Percentiles rank a stretch among this genome's conserved stretches.
phyloP scores from a whole-genome alignment of 192 early-diverging fungal genomes.

The Podila minutissima region DNA sequence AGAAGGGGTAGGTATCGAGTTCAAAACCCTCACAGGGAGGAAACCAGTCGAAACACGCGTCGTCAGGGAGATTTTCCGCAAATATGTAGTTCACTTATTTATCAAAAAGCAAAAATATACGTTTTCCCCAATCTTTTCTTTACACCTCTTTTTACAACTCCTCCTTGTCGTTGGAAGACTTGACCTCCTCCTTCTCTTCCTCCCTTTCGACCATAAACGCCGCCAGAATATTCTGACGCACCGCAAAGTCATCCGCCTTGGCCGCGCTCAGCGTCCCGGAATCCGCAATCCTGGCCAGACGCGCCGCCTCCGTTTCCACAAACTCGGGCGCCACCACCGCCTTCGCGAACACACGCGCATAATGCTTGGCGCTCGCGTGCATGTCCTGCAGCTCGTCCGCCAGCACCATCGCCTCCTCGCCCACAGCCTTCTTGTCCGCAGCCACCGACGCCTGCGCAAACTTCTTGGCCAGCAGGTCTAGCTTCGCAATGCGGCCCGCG shows the following conservation, averaged over 20 bases:
- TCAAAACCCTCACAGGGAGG: background rate
- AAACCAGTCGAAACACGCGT: background rate
- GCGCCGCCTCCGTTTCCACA: constrained; percentile 75
- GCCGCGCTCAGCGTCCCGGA: constrained; percentile 67
- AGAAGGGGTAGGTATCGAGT: constrained; percentile 6
- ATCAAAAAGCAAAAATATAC: constrained; percentile 1
- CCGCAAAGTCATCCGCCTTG: constrained; percentile 84
- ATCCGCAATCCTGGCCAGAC: constrained; percentile 77
- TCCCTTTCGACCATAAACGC: constrained; percentile 23
- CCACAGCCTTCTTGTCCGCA: constrained; percentile 56
- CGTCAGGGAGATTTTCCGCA: too few relatives aligned
- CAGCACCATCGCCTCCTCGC: constrained; percentile 51
- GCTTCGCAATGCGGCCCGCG: constrained; percentile 66
- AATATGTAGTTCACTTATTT: too few relatives aligned
- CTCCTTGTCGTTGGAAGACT: background rate
- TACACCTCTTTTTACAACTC: constrained; percentile 5
- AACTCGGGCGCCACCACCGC: constrained; percentile 73
- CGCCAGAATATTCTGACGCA: constrained; percentile 84
- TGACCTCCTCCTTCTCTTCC: background rate
- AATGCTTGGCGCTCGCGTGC: constrained; percentile 71
- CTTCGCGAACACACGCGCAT: constrained; percentile 91
- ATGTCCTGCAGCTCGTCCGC: constrained; percentile 43
- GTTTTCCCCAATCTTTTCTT: background rate
- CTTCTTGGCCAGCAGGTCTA: constrained; percentile 64
- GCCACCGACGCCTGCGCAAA: constrained; percentile 63